Base-by-base conservation (phyloP, 495 filamentous ascomycete genomes). In the Hypoxylon fragiforme region DNA sequence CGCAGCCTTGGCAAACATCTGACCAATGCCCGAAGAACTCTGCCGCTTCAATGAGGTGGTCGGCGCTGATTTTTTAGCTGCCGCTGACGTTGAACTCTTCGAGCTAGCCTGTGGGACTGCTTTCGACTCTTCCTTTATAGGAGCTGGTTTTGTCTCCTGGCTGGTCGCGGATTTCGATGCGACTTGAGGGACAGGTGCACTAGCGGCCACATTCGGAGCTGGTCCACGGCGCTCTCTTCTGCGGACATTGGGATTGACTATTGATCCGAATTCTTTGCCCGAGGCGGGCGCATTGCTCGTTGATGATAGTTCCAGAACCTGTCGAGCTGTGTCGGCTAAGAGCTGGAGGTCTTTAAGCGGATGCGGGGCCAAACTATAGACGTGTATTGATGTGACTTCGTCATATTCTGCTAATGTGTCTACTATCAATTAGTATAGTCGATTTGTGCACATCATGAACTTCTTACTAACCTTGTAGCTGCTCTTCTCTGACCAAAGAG, bases 331-430 rank as follows among this genome's bases (percentile, higher is more conserved):
- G 58, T 91, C 85, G 8, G 84, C 84, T 40, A 96, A 76, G 7
- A 87, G 65, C 64, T 90, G 84, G 24, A 96, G 72, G 63, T 96
- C 84, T 76, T 89, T 85, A 7, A 91, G 69, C 2, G 81, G 75
- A 21, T 82, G 77, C 1, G 88, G 81, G 28, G 86, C 86, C 32
- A 97, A 57, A 64, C 91, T 96, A 70, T 97, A 97, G 39, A 97
- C 72, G 63, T 96, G 90, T 45, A 96, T 85, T 2, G 86, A 88
- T 0, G 75, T 76, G 48, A 96, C 82, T 16, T 82, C 75, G 30
- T 86, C 76, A 51, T 90, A 95, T 11, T 81, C 80, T 12, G 74
- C 67, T 50, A 90, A 85, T 0, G 78, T 73, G 67, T 83, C 90
- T 95, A 54, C 15, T 16, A 15, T 13, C 7, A 37, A 15, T 68